Evolutionary conservation across 1,284 basidiomycete genomes (phyloP).

Genomic region (Malassezia globosa): DNA sequence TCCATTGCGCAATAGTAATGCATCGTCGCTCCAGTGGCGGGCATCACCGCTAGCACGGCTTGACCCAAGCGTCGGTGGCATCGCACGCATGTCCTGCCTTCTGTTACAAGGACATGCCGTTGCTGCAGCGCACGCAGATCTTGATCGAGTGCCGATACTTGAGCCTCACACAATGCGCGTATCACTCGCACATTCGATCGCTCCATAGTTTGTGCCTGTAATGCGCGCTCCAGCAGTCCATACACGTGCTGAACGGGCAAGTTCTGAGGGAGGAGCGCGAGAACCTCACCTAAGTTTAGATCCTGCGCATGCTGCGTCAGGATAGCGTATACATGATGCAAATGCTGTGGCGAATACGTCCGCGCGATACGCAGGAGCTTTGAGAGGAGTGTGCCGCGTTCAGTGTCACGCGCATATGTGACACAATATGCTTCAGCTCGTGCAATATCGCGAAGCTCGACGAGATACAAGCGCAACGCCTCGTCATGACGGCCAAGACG

Average conservation of each 20-base stretch:
- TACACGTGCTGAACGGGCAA: conserved; percentile 67
- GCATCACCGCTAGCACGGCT: conserved; percentile 79
- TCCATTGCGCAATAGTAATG: conserved; percentile 36
- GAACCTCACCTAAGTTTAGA: conserved; percentile 65
- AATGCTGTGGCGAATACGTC: not conserved
- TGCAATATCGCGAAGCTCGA: conserved; percentile 64
- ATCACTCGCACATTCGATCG: conserved; percentile 49
- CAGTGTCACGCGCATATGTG: conserved; percentile 1
- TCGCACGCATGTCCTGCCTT: conserved; percentile 76
- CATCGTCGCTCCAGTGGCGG: conserved; percentile 29
- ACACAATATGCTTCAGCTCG: conserved; percentile 64
- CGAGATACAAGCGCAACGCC: conserved; percentile 83
- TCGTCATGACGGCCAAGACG: conserved; percentile 80
- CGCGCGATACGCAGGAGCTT: conserved; percentile 55
- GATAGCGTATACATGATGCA: conserved; percentile 58
- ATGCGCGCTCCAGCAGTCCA: conserved; percentile 52
- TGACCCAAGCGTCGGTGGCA: conserved; percentile 89
- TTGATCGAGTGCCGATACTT: conserved; percentile 62
- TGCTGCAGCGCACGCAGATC: conserved; percentile 64
- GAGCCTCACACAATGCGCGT: conserved; percentile 57
- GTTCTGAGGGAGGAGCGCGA: conserved; percentile 75
- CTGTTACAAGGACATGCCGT: conserved; percentile 75
- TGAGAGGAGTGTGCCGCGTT: conserved; percentile 57
- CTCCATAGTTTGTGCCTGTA: conserved; percentile 21
- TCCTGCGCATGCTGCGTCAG: conserved; percentile 71